Conservation (phyloP, 2,329 filamentous ascomycete genomes). For the Zalaria obscura region DNA sequence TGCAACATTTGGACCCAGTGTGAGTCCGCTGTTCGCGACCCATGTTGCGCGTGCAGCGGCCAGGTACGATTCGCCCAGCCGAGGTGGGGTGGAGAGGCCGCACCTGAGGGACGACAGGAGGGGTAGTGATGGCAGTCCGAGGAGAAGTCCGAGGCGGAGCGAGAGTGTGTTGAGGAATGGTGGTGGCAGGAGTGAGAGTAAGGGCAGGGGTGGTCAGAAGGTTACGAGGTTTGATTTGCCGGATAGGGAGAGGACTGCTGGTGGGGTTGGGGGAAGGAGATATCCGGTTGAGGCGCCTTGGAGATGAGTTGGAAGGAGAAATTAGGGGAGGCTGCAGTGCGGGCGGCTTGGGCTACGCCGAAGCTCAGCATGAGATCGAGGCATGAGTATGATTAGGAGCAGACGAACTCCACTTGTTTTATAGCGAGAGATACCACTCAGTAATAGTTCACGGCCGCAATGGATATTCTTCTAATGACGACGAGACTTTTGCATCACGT, state of each 20-base stretch:
- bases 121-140: not conserved
- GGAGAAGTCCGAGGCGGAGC: not conserved
- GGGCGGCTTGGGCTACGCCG: too few species aligned
- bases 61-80: not conserved
- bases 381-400: too few species aligned
- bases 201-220: not conserved
- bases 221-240: constrained; percentile 4
- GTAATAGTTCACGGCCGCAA: too few species aligned
- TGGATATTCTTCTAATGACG: too few species aligned
- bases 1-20: constrained; percentile 27
- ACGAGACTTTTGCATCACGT: too few species aligned
- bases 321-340: too few species aligned
- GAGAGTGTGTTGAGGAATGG: not conserved
- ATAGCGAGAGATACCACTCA: too few species aligned
- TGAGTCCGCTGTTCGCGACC: constrained; percentile 31
- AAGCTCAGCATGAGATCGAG: too few species aligned
- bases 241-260: not conserved
- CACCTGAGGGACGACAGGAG: not conserved
- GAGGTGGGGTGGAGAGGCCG: not conserved
- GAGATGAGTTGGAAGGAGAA: not conserved
- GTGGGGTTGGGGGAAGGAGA: not conserved
- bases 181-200: not conserved
- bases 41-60: constrained; percentile 20
- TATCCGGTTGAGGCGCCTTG: constrained; percentile 3
- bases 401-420: too few species aligned